Percentiles rank a stretch among this genome's conserved stretches.
Evolutionary conservation across 208 protist genomes (phyloP).

Genomic region (Leishmania turanica): DNA sequence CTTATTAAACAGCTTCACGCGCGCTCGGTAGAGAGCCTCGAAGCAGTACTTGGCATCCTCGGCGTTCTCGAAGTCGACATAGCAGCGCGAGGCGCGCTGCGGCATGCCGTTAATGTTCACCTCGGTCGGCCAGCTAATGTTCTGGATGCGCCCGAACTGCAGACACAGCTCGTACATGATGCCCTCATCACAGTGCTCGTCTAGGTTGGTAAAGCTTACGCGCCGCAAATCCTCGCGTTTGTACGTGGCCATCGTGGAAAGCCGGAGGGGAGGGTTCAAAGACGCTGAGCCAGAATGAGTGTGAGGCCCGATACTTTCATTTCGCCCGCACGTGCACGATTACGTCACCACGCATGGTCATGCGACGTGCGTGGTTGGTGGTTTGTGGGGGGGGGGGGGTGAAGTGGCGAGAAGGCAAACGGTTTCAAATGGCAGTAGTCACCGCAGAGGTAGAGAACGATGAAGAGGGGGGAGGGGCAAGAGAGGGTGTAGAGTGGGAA

Average conservation of each 20-base stretch:
- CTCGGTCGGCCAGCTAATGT: conserved; percentile 66
- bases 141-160: conserved; percentile 81
- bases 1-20: conserved; percentile 73
- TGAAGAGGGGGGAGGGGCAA: neutral
- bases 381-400: neutral
- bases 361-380: neutral
- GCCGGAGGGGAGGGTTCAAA: neutral
- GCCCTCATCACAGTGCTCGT: conserved; percentile 79
- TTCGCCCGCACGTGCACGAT: neutral
- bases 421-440: neutral
- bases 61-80: conserved; percentile 68
- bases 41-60: conserved; percentile 93
- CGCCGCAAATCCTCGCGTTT: conserved; percentile 80
- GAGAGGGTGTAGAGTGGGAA: neutral
- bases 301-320: neutral
- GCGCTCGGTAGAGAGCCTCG: conserved; percentile 65
- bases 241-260: conserved; percentile 58
- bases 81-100: conserved; percentile 73
- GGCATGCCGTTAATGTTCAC: conserved; percentile 48
- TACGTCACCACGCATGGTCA: neutral
- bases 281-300: neutral
- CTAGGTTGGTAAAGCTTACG: conserved; percentile 73
- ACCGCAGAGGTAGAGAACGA: neutral
- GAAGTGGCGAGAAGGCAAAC: neutral
- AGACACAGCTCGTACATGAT: conserved; percentile 81